Conservation (phyloP, 2,329 filamentous ascomycete genomes). For the Didymella arachidicola region DNA sequence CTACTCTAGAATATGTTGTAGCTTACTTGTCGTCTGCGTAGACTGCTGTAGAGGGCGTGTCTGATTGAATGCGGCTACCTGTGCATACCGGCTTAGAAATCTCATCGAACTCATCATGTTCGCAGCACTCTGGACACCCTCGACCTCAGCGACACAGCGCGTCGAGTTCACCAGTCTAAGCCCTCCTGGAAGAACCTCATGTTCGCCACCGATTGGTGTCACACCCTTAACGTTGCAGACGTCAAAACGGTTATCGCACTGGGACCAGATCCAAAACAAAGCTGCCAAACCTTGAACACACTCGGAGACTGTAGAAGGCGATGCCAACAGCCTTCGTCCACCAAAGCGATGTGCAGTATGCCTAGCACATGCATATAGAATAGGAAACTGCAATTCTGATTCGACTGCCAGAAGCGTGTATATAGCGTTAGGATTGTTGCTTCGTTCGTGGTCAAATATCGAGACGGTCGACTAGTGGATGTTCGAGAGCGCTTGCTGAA, state of each 20-base stretch:
- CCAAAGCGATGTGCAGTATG: too few relatives aligned
- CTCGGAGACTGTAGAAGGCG: neutral
- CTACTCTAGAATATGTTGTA: neutral
- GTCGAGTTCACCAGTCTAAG: neutral
- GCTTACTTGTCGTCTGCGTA: neutral
- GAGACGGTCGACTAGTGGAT: neutral
- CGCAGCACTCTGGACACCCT: neutral
- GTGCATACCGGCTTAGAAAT: neutral
- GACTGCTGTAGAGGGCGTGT: neutral
- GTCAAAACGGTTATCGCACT: neutral
- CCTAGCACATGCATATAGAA: too few relatives aligned
- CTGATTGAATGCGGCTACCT: neutral
- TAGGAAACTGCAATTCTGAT: too few relatives aligned
- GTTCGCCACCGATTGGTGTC: too few relatives aligned
- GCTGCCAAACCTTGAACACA: neutral
- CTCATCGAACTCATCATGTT: neutral
- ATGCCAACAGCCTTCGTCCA: neutral
- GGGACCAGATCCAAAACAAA: neutral
- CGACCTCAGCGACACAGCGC: neutral
- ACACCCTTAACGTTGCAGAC: too few relatives aligned
- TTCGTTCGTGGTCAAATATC: neutral
- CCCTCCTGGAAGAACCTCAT: too few relatives aligned
- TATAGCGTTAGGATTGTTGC: neutral
- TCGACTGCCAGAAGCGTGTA: too few relatives aligned
- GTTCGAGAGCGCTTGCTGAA: neutral